A percentile compares a stretch with the other conserved stretches of the same genome.
Conservation (phyloP, 768 basidiomycete genomes). For the Pisolithus orientalis region DNA sequence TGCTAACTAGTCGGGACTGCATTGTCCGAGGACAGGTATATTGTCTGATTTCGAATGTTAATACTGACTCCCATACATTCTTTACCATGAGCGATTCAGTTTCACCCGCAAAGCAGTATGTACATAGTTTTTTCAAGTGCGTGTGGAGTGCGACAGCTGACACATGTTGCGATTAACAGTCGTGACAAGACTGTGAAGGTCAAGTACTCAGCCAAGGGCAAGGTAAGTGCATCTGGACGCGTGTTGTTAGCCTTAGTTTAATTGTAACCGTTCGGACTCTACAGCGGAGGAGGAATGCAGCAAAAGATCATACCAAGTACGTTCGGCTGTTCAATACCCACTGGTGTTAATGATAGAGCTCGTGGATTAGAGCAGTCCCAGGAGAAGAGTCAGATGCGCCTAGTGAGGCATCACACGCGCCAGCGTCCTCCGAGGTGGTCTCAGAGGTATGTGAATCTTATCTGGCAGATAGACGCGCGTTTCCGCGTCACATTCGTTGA, state of each 20-base stretch:
- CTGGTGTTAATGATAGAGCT: not conserved
- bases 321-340: not conserved
- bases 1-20: slow-evolving; percentile 3
- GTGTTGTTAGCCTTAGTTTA: not conserved
- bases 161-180: slow-evolving; percentile 9
- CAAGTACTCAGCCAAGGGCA: slow-evolving; percentile 6
- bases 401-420: not conserved
- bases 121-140: not conserved
- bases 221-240: slow-evolving; percentile 10
- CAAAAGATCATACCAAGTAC: slow-evolving; percentile 3
- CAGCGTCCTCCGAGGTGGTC: not conserved
- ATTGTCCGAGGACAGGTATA: slow-evolving; percentile 12
- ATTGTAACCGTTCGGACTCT: not conserved
- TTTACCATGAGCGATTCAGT: slow-evolving; percentile 25
- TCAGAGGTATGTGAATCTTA: not conserved
- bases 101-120: slow-evolving; percentile 14
- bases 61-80: slow-evolving; percentile 20
- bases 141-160: not conserved
- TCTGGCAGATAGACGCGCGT: too few relatives aligned
- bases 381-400: slow-evolving; percentile 7
- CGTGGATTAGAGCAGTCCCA: not conserved
- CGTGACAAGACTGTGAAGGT: slow-evolving; percentile 6
- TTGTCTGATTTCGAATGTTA: not conserved
- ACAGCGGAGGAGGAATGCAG: slow-evolving; percentile 4
- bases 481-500: not conserved